Conservation (phyloP, 352 stramenopile genomes). For the Pythium sukuiense region DNA sequence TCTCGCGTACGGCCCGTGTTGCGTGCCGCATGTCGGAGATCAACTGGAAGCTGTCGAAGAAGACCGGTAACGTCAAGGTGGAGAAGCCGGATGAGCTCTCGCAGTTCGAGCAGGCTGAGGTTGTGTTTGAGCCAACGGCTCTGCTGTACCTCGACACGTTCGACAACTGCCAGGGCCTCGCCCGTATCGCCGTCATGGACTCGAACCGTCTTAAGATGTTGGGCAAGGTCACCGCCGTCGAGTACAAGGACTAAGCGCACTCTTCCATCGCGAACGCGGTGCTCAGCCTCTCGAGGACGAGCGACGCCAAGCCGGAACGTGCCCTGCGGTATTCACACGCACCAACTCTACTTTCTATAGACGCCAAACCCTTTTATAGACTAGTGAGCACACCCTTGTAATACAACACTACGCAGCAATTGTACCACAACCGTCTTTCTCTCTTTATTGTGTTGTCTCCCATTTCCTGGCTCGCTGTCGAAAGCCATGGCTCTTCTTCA, state of each 20-base stretch:
- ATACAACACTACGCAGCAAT: conserved; percentile 18
- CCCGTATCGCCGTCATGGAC: conserved; percentile 86
- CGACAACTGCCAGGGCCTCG: conserved; percentile 67
- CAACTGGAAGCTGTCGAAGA: conserved; percentile 85
- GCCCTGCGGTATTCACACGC: conserved; percentile 2
- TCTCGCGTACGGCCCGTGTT: conserved; percentile 82
- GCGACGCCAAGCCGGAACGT: too few relatives aligned
- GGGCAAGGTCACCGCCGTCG: conserved; percentile 61
- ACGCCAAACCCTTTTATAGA: conserved; percentile 7
- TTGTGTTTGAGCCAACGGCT: conserved; percentile 69
- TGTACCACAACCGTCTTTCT: neutral
- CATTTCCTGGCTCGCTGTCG: too few relatives aligned
- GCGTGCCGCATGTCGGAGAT: conserved; percentile 83
- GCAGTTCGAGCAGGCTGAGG: conserved; percentile 75
- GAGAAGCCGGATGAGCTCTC: conserved; percentile 73
- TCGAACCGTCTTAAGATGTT: conserved; percentile 86
- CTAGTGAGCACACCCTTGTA: conserved; percentile 20
- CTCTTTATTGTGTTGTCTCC: too few relatives aligned
- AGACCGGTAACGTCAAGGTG: conserved; percentile 77
- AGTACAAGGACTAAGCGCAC: conserved; percentile 45
- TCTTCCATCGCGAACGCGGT: too few relatives aligned
- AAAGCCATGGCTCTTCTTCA: too few relatives aligned
- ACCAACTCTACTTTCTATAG: conserved; percentile 19
- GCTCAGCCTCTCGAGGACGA: too few relatives aligned
- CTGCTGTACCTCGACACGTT: conserved; percentile 82